Conservation (phyloP, 805 yeast species). For the Ogataea philodendri region DNA sequence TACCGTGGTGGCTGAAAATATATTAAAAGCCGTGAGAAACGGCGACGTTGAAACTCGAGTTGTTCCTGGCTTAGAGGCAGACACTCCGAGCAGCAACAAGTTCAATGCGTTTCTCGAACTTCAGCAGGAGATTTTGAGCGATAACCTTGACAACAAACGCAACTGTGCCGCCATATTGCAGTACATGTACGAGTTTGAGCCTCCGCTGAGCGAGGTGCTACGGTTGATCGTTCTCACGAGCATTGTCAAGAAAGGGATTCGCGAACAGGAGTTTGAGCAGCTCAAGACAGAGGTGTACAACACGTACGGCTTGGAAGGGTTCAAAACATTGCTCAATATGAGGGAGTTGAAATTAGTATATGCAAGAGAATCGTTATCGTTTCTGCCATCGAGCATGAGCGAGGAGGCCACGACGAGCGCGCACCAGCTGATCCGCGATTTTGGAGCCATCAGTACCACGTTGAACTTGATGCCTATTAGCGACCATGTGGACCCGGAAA, state of each 20-base stretch:
- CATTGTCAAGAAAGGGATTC: slow-evolving; percentile 64
- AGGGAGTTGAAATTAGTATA: slow-evolving; percentile 48
- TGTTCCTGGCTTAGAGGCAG: slow-evolving; percentile 16
- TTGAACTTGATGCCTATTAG: slow-evolving; percentile 47
- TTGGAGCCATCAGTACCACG: slow-evolving; percentile 35
- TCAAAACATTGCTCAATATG: slow-evolving; percentile 47
- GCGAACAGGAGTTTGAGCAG: slow-evolving; percentile 56
- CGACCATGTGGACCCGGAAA: slow-evolving; percentile 34
- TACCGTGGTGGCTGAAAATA: slow-evolving; percentile 67
- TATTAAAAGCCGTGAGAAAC: slow-evolving; percentile 39
- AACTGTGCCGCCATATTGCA: slow-evolving; percentile 41
- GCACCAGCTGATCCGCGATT: slow-evolving; percentile 35
- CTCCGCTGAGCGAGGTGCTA: slow-evolving; percentile 43
- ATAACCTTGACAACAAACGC: slow-evolving; percentile 43
- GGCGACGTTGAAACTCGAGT: slow-evolving; percentile 19
- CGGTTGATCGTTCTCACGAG: slow-evolving; percentile 58
- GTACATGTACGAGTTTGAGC: slow-evolving; percentile 47
- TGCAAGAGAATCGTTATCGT: slow-evolving; percentile 30
- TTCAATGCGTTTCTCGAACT: slow-evolving; percentile 52
- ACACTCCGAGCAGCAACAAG: slow-evolving; percentile 23
- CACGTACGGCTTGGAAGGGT: slow-evolving; percentile 60
- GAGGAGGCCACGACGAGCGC: slow-evolving; percentile 14
- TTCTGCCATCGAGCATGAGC: slow-evolving; percentile 17
- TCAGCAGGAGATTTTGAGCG: slow-evolving; percentile 69
- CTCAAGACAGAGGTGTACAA: slow-evolving; percentile 57